These are phyloP conservation scores for Picochlorum sp. DNA, from an alignment of 139 green algal genomes.

Conservation along the genomic window DNA sequence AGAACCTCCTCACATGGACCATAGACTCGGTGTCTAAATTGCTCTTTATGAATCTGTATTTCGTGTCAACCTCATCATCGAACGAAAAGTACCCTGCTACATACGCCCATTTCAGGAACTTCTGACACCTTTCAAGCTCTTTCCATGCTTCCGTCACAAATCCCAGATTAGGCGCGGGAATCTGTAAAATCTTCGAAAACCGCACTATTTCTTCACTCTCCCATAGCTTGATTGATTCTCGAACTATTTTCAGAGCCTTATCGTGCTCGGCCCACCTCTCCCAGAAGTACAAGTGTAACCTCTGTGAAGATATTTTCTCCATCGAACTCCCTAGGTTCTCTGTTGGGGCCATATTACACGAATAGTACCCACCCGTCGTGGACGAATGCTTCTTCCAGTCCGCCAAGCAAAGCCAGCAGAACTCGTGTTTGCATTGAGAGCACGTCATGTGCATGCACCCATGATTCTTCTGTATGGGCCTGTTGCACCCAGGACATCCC, in stretches of 20 bases:
- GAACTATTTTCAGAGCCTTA: conserved; percentile 19
- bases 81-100: conserved; percentile 89
- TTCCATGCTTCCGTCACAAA: conserved; percentile 82
- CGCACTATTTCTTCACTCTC: conserved; percentile 48
- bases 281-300: conserved; percentile 81
- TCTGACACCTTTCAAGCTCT: conserved; percentile 84
- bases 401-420: conserved; percentile 63
- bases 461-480: conserved; percentile 82
- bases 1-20: conserved; percentile 60
- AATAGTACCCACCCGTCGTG: conserved; percentile 91
- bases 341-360: conserved; percentile 12
- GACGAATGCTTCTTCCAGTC: conserved; percentile 91
- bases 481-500: conserved; percentile 65
- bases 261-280: conserved; percentile 75
- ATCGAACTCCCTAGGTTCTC: conserved; percentile 76
- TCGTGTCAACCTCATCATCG: conserved; percentile 28
- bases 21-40: background rate
- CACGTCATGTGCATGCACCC: conserved; percentile 88
- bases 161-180: conserved; percentile 78
- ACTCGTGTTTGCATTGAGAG: conserved; percentile 52
- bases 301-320: conserved; percentile 77
- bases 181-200: conserved; percentile 71
- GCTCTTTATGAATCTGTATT: background rate
- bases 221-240: conserved; percentile 34
- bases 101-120: conserved; percentile 98